Base-by-base conservation (phyloP, 441 rosid species). In the Omphalea diandra region DNA sequence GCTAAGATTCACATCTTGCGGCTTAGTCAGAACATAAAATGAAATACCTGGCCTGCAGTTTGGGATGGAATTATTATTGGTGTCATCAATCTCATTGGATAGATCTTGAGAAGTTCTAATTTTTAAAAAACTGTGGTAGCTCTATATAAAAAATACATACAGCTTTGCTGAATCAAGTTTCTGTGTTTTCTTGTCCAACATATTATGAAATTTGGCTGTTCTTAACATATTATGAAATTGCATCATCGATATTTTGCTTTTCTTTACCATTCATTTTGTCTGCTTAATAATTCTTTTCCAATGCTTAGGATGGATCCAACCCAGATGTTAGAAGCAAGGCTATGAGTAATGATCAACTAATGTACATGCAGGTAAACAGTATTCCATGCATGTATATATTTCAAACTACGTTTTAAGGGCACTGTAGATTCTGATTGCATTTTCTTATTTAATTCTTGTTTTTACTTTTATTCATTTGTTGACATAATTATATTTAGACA, bases 291-390 rank as follows among this genome's bases (percentile, higher is more conserved):
- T 27, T 55, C 17, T 69, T 40, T 53, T 67, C 32, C 31, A 63
- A n/a, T 26, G 47, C 49, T 66, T 77, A 94, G 99, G 99, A 95
- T 64, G 97, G 99, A 73, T 71, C 98, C 52, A 11, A 90, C 77
- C 73, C 84, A 66, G 79, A 65, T 47, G 99, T 94, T 66, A 86
- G 74, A 85, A 71, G 70, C 79, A 88, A 85, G 86, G 92, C 97
- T 70, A 66, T 87, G 93, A 90, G 94, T 81, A 90, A 87, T 85
- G 82, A 82, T 75, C 83, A 88, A 68, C 84, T 95, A 71, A 86
- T 91, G 33, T 90, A 89, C 81, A 87, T 95, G 83, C 96, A 90
- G 90, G 99, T 93, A 77, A 67, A 43, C 32, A 56, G 7, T 38
- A n/a, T 50, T 61, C 61, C 60, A 29, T 59, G 32, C 22, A 20